A percentile compares a stretch with the other conserved stretches of the same genome.
Conservation (phyloP, 352 stramenopile species). For the Pythium guiyangense region DNA sequence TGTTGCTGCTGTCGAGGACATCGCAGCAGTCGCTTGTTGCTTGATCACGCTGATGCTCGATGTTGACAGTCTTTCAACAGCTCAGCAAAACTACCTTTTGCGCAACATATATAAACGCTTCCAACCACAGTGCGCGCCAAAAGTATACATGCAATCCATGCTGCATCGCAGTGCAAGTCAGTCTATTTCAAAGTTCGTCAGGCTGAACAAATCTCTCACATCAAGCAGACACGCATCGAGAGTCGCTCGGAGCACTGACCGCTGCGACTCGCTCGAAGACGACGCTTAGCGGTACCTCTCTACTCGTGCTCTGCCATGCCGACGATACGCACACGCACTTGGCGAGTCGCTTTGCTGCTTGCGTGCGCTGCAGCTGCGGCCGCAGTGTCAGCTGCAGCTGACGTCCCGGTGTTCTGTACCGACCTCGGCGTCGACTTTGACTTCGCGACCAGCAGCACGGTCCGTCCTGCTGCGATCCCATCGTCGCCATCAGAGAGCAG, state of each 20-base stretch:
- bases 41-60: no score
- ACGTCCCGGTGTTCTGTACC: conserved; percentile 30
- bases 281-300: no score
- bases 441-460: conserved; percentile 20
- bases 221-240: no score
- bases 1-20: no score
- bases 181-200: no score
- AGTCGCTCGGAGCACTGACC: neutral
- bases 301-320: no score
- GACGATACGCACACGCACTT: no score
- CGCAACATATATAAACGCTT: no score
- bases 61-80: no score
- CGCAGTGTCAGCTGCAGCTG: conserved; percentile 5
- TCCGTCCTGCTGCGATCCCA: conserved; percentile 12
- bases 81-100: no score
- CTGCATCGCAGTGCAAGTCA: neutral
- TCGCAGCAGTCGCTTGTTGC: no score
- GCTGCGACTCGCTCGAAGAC: neutral
- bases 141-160: neutral
- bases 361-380: neutral
- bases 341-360: neutral
- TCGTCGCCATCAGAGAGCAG: neutral
- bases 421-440: conserved; percentile 41
- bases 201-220: no score
- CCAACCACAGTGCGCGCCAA: neutral